Evolutionary conservation across 352 stramenopile species (phyloP).

Genomic region (Pythium grandisporangium): DNA sequence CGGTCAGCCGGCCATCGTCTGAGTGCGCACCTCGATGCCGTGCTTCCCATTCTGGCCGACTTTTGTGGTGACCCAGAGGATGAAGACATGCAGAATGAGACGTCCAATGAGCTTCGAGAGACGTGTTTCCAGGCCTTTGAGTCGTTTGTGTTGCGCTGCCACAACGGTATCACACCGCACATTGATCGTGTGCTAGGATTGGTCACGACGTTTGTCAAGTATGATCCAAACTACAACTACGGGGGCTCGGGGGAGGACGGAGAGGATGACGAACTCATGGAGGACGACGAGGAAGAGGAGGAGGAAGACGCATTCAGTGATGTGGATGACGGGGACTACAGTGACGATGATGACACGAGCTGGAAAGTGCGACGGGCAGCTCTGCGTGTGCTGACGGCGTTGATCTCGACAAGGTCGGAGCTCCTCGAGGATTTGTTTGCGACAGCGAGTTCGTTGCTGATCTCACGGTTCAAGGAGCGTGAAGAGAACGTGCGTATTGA

Average conservation of each 20-base stretch:
- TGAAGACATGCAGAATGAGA: conserved; percentile 89
- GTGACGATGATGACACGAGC: conserved; percentile 91
- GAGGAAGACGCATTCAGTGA: no score
- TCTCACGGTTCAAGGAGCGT: conserved; percentile 92
- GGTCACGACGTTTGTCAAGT: conserved; percentile 92
- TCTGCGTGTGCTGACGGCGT: conserved; percentile 87
- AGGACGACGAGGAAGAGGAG: conserved; percentile 80
- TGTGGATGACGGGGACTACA: conserved; percentile 85
- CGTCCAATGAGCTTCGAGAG: conserved; percentile 94
- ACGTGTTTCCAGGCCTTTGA: conserved; percentile 98
- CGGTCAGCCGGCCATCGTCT: conserved; percentile 95
- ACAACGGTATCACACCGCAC: conserved; percentile 93
- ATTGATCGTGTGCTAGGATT: conserved; percentile 88
- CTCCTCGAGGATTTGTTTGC: conserved; percentile 80
- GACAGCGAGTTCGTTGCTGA: conserved; percentile 73
- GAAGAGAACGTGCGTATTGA: conserved; percentile 99
- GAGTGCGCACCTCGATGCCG: conserved; percentile 90
- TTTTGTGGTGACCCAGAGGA: conserved; percentile 92
- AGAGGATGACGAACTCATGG: conserved; percentile 80
- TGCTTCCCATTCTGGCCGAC: conserved; percentile 94
- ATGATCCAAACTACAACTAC: conserved; percentile 99
- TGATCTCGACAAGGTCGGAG: conserved; percentile 87
- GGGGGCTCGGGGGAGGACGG: conserved; percentile 89
- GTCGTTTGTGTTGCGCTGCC: conserved; percentile 94
- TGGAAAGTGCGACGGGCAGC: conserved; percentile 96